These are phyloP conservation scores for Colletotrichum ledebouriae DNA, from an alignment of 2,329 filamentous ascomycete species.

Conservation along the genomic window DNA sequence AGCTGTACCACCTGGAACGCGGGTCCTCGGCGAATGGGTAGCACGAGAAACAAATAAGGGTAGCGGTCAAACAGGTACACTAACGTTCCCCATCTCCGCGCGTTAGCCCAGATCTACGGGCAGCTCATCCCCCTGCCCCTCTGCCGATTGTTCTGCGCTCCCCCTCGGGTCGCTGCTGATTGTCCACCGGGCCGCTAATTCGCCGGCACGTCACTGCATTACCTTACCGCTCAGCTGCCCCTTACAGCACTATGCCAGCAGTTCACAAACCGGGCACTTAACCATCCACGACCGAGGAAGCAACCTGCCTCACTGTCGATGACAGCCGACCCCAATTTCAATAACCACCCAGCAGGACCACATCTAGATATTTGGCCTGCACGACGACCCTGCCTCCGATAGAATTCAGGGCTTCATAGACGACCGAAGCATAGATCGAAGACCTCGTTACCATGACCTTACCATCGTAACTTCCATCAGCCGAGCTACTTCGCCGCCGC, in stretches of 20 bases:
- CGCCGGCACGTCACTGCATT: conserved; percentile 23
- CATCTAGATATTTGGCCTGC: not conserved
- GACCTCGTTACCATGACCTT: conserved; percentile 26
- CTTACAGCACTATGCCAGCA: conserved; percentile 14
- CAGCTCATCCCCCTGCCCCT: conserved; percentile 13
- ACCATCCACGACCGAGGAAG: conserved; percentile 1
- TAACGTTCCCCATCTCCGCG: conserved; percentile 13
- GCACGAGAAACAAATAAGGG: conserved; percentile 3
- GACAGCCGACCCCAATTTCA: conserved; percentile 16
- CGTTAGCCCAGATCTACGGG: conserved; percentile 26
- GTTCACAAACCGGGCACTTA: not conserved
- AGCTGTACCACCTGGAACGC: conserved; percentile 17
- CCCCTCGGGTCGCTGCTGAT: not conserved
- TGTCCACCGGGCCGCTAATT: conserved; percentile 36
- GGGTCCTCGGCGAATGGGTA: conserved; percentile 21
- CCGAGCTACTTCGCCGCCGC: conserved; percentile 27
- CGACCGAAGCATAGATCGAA: not conserved
- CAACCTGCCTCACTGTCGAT: conserved; percentile 8
- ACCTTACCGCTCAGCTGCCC: not conserved
- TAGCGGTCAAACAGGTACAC: conserved; percentile 8
- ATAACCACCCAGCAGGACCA: conserved; percentile 8
- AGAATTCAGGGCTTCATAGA: not conserved
- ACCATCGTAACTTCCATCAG: conserved; percentile 24
- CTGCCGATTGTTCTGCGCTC: conserved; percentile 14
- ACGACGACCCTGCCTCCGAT: conserved; percentile 3